Base-by-base conservation (phyloP, 108 stramenopile genomes). In the Nitzschia sp. region DNA sequence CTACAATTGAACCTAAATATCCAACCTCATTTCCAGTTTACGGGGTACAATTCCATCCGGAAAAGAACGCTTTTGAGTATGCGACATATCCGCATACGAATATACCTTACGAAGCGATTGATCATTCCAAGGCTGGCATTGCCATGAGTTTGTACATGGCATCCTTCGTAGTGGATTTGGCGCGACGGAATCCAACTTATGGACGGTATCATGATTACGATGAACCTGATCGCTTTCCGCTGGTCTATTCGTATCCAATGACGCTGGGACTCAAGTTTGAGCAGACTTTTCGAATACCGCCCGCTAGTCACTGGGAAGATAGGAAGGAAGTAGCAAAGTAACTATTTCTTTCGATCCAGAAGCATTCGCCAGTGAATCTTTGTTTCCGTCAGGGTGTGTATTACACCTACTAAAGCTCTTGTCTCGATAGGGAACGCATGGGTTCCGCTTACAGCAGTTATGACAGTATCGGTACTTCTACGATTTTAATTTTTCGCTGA, bases 41-140 rank as follows among this genome's bases (percentile, higher is more conserved):
- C 65, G 85, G 82, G 13, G 80, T 81, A 2, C 85, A 91, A 59
- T 87, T 57, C 36, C 89, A 96, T 79, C 96, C 96, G 0, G 96
- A 96, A 68, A 96, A 96, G 85, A 89, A 83, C 62, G 64, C 66
- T 28, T 91, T 91, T 66, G 92, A 93, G 74, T 84, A 69, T 59
- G 84, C 64, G 17, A 51, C 69, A 4, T 59, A 71, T 38, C 64
- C 73, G 0, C 24, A 56, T 27, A 79, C 78, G 32, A 81, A 76
- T 24, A 62, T 81, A 34, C 85, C 93, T 8, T 79, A 81, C 71
- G 75, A 88, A 62, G 82, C 68, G 34, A 94, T 93, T 53, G 76
- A 85, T 57, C 95, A 96, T 74, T 75, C 84, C 21, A 49, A 56
- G 0, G 77, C 76, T 31, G 87, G 81, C 3, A 47, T 91, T 34